Conservation (phyloP, 139 green algal genomes). For the Desmodesmus armatus region DNA sequence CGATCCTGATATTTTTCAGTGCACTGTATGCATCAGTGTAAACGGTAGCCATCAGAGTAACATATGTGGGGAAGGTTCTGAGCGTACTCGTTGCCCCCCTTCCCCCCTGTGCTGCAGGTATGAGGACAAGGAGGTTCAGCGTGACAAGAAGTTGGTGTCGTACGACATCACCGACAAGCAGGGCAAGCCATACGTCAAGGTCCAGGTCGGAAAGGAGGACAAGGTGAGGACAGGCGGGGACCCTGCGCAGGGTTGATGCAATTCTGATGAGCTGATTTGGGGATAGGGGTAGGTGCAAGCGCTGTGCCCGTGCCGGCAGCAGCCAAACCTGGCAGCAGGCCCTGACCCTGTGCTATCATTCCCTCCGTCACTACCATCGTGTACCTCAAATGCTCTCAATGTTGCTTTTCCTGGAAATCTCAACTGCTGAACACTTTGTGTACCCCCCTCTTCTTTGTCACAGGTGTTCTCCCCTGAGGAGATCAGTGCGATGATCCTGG, state of each 20-base stretch:
- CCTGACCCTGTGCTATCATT: too few species aligned
- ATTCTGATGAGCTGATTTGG: too few species aligned
- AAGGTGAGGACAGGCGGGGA: too few species aligned
- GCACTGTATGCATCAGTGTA: too few species aligned
- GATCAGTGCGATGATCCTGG: slow-evolving; percentile 97
- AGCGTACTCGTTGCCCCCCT: too few species aligned
- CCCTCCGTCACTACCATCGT: too few species aligned
- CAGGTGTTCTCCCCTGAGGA: slow-evolving; percentile 95
- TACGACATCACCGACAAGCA: slow-evolving; percentile 96
- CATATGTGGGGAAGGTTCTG: too few species aligned
- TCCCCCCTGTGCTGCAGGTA: slow-evolving; percentile 67
- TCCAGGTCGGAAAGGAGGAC: slow-evolving; percentile 66
- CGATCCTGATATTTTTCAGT: too few species aligned
- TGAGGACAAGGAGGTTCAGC: slow-evolving; percentile 95
- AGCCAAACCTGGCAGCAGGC: not conserved
- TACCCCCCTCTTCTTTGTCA: not conserved
- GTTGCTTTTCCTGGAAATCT: too few species aligned
- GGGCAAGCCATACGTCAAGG: slow-evolving; percentile 95
- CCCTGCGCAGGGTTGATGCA: too few species aligned
- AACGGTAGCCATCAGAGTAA: too few species aligned
- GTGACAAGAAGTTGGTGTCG: slow-evolving; percentile 96
- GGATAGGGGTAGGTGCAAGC: not conserved
- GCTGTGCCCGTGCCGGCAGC: not conserved
- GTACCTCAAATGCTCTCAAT: not conserved
- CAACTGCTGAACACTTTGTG: not conserved